Percentiles rank a stretch among this genome's conserved stretches.
Evolutionary conservation across 495 filamentous ascomycete species (phyloP).

Genomic region (Neurospora discreta): DNA sequence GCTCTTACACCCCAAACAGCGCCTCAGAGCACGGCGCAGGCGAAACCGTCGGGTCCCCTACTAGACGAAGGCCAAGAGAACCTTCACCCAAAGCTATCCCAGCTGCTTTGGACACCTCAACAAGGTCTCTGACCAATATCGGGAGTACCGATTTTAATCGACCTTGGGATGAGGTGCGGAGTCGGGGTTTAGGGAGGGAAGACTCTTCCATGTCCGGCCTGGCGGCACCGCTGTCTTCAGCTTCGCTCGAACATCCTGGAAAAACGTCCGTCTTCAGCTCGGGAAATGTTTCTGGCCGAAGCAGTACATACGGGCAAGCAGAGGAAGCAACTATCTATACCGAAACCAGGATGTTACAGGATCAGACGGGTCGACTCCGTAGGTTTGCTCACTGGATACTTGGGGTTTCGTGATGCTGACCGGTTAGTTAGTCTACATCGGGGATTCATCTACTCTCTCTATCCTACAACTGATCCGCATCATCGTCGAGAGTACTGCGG

Average conservation of each 20-base stretch:
- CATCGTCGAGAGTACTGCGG: slow-evolving; percentile 56
- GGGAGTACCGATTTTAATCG: slow-evolving; percentile 6
- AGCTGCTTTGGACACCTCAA: slow-evolving; percentile 10
- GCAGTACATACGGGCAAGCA: slow-evolving; percentile 34
- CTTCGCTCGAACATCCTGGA: slow-evolving; percentile 10
- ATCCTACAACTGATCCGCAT: slow-evolving; percentile 63
- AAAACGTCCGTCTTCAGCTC: slow-evolving; percentile 25
- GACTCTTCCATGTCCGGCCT: slow-evolving; percentile 12
- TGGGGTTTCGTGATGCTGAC: neutral
- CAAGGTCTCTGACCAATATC: slow-evolving; percentile 6
- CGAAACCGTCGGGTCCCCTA: slow-evolving; percentile 29
- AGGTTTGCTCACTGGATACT: slow-evolving; percentile 17
- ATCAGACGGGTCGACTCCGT: slow-evolving; percentile 45
- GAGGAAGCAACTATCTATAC: slow-evolving; percentile 49
- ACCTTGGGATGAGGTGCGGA: slow-evolving; percentile 15
- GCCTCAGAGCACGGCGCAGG: slow-evolving; percentile 20
- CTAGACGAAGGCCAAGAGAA: slow-evolving; percentile 35
- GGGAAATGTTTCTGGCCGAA: slow-evolving; percentile 41
- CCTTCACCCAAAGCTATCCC: slow-evolving; percentile 19
- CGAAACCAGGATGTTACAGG: slow-evolving; percentile 47
- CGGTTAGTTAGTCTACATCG: slow-evolving; percentile 46
- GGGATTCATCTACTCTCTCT: slow-evolving; percentile 61
- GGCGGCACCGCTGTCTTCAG: slow-evolving; percentile 7
- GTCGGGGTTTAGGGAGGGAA: slow-evolving; percentile 5
- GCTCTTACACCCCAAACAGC: slow-evolving; percentile 32